Percentiles rank a stretch among this genome's conserved stretches.
These are phyloP conservation scores for Takashimella tepidaria DNA, from an alignment of 1,284 basidiomycete species.

Conservation along the genomic window DNA sequence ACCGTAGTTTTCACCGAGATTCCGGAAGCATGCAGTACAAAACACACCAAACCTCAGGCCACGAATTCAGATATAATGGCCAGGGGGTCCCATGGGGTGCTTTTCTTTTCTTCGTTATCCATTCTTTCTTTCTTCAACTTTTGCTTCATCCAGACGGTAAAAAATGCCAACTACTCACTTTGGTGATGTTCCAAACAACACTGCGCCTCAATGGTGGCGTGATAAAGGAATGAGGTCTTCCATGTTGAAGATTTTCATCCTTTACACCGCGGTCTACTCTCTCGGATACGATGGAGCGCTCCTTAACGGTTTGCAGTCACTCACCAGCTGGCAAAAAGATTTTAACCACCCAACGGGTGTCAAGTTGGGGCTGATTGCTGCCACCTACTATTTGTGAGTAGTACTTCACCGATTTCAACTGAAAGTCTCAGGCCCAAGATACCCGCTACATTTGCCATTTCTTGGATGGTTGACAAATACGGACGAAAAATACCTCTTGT, in stretches of 20 bases:
- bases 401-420: not conserved
- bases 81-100: not conserved
- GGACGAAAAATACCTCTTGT: conserved; percentile 22
- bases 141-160: too few species aligned
- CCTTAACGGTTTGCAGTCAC: conserved; percentile 29
- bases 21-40: too few species aligned
- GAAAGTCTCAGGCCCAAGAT: conserved; percentile 10
- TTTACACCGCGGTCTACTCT: conserved; percentile 16
- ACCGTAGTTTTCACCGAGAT: not conserved
- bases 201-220: conserved; percentile 12
- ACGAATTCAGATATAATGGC: not conserved
- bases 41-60: not conserved
- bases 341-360: conserved; percentile 12
- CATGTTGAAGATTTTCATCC: conserved; percentile 14
- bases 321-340: conserved; percentile 20
- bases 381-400: conserved; percentile 17
- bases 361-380: conserved; percentile 13
- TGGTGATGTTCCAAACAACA: conserved; percentile 11
- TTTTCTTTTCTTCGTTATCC: not conserved
- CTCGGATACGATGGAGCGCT: conserved; percentile 26
- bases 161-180: not conserved
- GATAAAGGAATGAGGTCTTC: conserved; percentile 7
- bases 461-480: conserved; percentile 15
- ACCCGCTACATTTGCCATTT: conserved; percentile 14
- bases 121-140: not conserved